Percentiles rank a stretch among this genome's conserved stretches.
Evolutionary conservation across 1,284 basidiomycete genomes (phyloP).

Genomic region (Ganoderma lingzhi): DNA sequence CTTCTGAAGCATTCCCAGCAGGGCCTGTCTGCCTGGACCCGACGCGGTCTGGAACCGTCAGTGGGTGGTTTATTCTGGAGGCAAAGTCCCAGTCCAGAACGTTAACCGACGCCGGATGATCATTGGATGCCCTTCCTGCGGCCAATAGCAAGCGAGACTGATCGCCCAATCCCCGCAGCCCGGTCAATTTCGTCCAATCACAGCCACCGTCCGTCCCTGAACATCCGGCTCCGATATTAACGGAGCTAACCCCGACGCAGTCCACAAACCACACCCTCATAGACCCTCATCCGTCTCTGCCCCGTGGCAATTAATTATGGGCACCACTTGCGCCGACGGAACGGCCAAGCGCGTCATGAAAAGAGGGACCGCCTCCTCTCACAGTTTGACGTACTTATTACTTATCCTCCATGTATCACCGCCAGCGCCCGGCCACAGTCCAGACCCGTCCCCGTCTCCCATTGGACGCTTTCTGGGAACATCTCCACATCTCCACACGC

Average conservation of each 20-base stretch:
- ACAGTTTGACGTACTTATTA: slow-evolving; percentile 1
- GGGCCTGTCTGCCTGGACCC: neutral
- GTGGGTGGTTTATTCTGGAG: neutral
- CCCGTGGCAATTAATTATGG: neutral
- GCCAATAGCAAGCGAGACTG: neutral
- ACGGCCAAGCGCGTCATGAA: neutral
- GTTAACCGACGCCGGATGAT: neutral
- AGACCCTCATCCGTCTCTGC: neutral
- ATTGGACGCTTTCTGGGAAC: neutral
- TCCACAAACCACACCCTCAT: neutral
- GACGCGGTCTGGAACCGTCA: neutral
- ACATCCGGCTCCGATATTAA: neutral
- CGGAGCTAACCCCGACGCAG: neutral
- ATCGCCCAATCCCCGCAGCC: slow-evolving; percentile 6
- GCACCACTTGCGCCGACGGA: neutral
- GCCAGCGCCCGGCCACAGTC: neutral
- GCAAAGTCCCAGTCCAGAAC: neutral
- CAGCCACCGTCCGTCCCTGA: neutral
- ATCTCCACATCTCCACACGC: neutral
- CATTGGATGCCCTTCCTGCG: neutral
- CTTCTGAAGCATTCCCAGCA: neutral
- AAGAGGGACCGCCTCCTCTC: neutral
- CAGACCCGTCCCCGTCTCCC: neutral
- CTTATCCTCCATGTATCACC: neutral
- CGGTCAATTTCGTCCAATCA: slow-evolving; percentile 25